Evolutionary conservation across 1,284 basidiomycete genomes (phyloP), one percentile per base, ranked within the genome.

Genomic region (Albatrellus sp.): DNA sequence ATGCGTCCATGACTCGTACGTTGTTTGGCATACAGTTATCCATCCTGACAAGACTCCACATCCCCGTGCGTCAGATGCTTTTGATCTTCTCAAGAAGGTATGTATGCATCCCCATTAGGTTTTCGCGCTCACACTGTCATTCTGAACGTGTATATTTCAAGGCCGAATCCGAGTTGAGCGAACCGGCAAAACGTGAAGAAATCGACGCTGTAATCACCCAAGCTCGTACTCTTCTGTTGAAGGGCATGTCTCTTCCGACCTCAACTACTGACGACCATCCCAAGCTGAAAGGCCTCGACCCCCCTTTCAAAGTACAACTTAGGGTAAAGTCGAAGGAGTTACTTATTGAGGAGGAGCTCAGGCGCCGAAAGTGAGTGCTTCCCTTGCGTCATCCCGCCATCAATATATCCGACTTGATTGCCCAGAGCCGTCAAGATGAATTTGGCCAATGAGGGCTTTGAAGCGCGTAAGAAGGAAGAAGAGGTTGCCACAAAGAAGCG

Each of bases 11-110:
- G 47, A 50, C 50, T 50, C 50, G 65, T 70, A 67, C 66, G 68
- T 69, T 65, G 51, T 60, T 52, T 59, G 53, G 61, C 56, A 50
- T 52, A 56, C 55, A 89, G 86, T 88, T 60, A 90, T 90, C 56
- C 85, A 90, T 67, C 85, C 85, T 55, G 85, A 90, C 66, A 90
- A 90, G 69, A 78, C 80, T 50, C 64, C 79, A 57, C 84, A 90
- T 62, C 67, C 73, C 34, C 75, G 76, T 54, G 82, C 86, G 46
- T 80, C 86, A 55, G 86, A 89, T 62, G 85, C 85, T 1, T 90
- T 90, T 56, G 85, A 90, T 60, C 58, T 86, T 20, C 66, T 90
- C 38, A 90, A 90, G 67, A 89, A 90, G 73, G 85, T 82, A 43
- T 9, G 62, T 16, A 51, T n/a, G 24, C 39, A 31, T 24, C 40